A percentile compares a stretch with the other conserved stretches of the same genome.
phyloP scores from a whole-genome alignment of 805 yeast genomes.

The Kregervanrija delftensis region DNA sequence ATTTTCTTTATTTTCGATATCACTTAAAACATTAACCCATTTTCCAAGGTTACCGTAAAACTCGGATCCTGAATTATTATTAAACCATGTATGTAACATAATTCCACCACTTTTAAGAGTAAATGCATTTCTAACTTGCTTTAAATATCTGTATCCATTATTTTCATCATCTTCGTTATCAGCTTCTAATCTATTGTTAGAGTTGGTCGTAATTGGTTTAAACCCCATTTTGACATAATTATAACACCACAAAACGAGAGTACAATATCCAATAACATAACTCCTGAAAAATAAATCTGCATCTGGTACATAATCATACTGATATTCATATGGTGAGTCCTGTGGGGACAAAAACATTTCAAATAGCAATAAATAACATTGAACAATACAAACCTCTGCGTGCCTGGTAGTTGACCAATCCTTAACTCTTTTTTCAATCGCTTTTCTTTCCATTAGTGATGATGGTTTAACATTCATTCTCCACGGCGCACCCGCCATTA shows the following conservation, averaged over 20 bases:
- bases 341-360: constrained; percentile 56
- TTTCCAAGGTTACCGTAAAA: constrained; percentile 36
- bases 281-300: constrained; percentile 42
- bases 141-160: constrained; percentile 43
- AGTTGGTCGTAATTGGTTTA: constrained; percentile 27
- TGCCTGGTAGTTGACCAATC: constrained; percentile 43
- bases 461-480: constrained; percentile 65
- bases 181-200: constrained; percentile 16
- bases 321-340: constrained; percentile 34
- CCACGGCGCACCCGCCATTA: constrained; percentile 77
- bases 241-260: constrained; percentile 46
- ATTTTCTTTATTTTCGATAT: constrained; percentile 37
- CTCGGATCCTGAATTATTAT: constrained; percentile 26
- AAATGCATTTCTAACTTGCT: constrained; percentile 40
- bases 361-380: constrained; percentile 53
- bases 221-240: constrained; percentile 39
- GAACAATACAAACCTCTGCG: constrained; percentile 50
- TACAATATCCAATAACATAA: constrained; percentile 35
- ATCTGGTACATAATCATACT: constrained; percentile 42
- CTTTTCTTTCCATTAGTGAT: constrained; percentile 38
- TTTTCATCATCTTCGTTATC: constrained; percentile 25
- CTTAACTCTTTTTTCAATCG: constrained; percentile 41
- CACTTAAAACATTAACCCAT: constrained; percentile 34
- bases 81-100: constrained; percentile 28
- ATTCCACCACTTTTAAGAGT: constrained; percentile 26